Percentiles rank a stretch among this genome's conserved stretches.
phyloP scores from a whole-genome alignment of 441 rosid genomes.

The Erodium trifolium region DNA sequence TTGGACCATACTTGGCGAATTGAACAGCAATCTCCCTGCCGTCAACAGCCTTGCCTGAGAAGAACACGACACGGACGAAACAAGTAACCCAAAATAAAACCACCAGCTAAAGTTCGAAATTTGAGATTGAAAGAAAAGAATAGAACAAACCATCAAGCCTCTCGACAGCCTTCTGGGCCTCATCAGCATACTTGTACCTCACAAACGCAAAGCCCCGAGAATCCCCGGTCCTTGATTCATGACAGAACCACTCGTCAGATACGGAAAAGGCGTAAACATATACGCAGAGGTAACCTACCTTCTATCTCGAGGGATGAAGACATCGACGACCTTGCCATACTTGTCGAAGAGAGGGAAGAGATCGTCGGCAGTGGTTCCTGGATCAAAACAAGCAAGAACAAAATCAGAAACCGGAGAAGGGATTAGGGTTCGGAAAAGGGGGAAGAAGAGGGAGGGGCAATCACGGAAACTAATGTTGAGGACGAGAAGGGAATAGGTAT shows the following conservation, averaged over 20 bases:
- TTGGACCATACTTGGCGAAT: slow-evolving; percentile 68
- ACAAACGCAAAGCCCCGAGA: slow-evolving; percentile 78
- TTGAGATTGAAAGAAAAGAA: not conserved
- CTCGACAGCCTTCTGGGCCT: slow-evolving; percentile 71
- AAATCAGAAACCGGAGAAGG: not conserved
- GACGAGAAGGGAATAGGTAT: slow-evolving; percentile 90
- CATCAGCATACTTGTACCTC: slow-evolving; percentile 62
- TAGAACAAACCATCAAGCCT: slow-evolving; percentile 51
- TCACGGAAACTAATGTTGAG: slow-evolving; percentile 95
- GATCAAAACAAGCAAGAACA: slow-evolving; percentile 9
- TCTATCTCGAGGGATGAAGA: slow-evolving; percentile 67
- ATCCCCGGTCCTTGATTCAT: slow-evolving; percentile 48
- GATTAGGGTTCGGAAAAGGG: not conserved
- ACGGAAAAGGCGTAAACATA: not conserved
- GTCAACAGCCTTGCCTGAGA: slow-evolving; percentile 64
- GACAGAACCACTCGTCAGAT: not conserved
- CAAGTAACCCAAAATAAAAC: not conserved
- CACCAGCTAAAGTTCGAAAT: not conserved
- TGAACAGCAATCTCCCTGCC: slow-evolving; percentile 71
- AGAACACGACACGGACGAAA: not conserved
- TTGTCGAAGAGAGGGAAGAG: slow-evolving; percentile 61
- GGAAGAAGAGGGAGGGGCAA: not conserved
- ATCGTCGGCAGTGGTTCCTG: slow-evolving; percentile 65
- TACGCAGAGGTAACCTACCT: slow-evolving; percentile 25
- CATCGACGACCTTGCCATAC: slow-evolving; percentile 70